Percentiles rank a stretch among this genome's conserved stretches.
Conservation (phyloP, 768 basidiomycete species). For the Suillus discolor region DNA sequence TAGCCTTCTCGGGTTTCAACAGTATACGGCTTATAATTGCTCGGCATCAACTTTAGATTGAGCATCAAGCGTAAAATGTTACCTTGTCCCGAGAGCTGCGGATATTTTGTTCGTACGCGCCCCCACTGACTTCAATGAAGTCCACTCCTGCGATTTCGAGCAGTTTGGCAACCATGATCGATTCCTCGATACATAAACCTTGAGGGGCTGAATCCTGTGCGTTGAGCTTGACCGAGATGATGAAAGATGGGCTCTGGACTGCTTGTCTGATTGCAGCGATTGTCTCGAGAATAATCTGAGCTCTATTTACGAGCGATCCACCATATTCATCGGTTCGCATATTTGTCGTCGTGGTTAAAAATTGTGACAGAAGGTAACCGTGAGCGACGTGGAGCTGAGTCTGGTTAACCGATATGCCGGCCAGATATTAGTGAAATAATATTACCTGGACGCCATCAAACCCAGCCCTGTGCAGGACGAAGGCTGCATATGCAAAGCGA, state of each 20-base stretch:
- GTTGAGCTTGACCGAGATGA: constrained; percentile 39
- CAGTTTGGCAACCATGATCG: constrained; percentile 27
- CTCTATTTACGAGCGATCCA: constrained; percentile 52
- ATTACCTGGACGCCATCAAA: constrained; percentile 66
- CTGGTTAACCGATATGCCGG: not conserved
- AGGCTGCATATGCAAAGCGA: constrained; percentile 57
- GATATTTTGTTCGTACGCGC: constrained; percentile 34
- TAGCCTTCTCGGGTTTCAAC: constrained; percentile 27
- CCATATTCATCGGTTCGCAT: constrained; percentile 59
- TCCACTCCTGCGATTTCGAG: constrained; percentile 40
- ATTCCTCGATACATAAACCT: constrained; percentile 37
- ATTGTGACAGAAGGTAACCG: constrained; percentile 50
- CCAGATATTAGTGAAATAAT: not conserved
- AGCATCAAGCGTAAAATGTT: not conserved
- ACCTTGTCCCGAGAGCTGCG: constrained; percentile 15
- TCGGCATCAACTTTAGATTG: not conserved
- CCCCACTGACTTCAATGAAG: constrained; percentile 45
- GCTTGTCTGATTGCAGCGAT: constrained; percentile 44
- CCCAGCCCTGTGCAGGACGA: constrained; percentile 55
- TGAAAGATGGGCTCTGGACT: constrained; percentile 33
- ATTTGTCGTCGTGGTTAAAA: constrained; percentile 46
- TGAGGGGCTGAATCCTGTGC: constrained; percentile 27
- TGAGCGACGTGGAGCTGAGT: constrained; percentile 45
- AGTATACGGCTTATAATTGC: constrained; percentile 15
- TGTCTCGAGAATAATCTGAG: constrained; percentile 50